phyloP scores from a whole-genome alignment of 108 stramenopile genomes.

The Cyclotella cryptica region DNA sequence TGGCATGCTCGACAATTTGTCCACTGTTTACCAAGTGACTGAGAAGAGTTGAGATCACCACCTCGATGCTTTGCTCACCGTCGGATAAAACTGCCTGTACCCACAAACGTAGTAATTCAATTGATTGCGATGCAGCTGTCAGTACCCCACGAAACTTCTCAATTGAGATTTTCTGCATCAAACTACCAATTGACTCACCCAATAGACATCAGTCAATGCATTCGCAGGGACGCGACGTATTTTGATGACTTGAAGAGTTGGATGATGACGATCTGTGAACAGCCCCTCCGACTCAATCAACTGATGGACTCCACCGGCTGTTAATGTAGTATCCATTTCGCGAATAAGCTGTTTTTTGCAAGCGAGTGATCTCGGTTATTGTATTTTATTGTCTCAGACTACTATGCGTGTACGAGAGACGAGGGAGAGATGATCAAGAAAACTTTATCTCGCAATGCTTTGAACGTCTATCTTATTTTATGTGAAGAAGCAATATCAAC shows the following conservation, averaged over 20 bases:
- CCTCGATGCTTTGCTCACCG: constrained; percentile 45
- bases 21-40: constrained; percentile 39
- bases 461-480: too few relatives aligned
- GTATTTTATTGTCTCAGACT: too few relatives aligned
- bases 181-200: constrained; percentile 23
- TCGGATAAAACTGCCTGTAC: constrained; percentile 46
- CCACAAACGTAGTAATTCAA: not conserved
- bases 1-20: constrained; percentile 37
- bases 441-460: too few relatives aligned
- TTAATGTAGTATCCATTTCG: constrained; percentile 11
- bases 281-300: constrained; percentile 49
- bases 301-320: constrained; percentile 29
- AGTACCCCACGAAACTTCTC: not conserved
- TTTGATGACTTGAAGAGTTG: constrained; percentile 46
- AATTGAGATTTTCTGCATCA: too few relatives aligned
- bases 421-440: too few relatives aligned
- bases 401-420: too few relatives aligned
- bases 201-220: constrained; percentile 52
- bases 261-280: constrained; percentile 33
- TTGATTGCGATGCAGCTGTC: not conserved
- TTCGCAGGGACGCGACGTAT: constrained; percentile 57
- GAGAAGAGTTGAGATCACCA: constrained; percentile 51
- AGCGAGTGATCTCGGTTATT: too few relatives aligned
- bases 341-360: too few relatives aligned
- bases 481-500: too few relatives aligned